A percentile compares a stretch with the other conserved stretches of the same genome.
These are phyloP conservation scores for Aspergillus carbonarius DNA, from an alignment of 2,329 filamentous ascomycete species.

Conservation along the genomic window DNA sequence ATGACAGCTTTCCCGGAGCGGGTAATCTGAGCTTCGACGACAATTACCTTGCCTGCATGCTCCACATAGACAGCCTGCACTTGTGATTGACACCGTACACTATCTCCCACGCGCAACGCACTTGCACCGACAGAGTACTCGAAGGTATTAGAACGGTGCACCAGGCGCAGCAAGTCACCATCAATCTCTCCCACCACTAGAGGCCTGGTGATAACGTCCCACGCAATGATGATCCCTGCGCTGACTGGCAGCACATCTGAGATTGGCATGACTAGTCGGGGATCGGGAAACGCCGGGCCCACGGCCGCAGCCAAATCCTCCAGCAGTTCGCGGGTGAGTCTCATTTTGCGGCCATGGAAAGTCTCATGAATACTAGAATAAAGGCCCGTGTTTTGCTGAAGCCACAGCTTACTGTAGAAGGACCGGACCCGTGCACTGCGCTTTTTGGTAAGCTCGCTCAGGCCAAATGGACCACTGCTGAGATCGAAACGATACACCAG, in stretches of 20 bases:
- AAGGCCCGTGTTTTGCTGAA: conserved; percentile 69
- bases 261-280: conserved; percentile 4
- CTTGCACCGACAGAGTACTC: conserved; percentile 9
- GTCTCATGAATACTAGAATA: conserved; percentile 69
- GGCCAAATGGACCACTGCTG: conserved; percentile 84
- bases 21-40: conserved; percentile 12
- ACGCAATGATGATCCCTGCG: conserved; percentile 16
- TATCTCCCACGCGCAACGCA: conserved; percentile 14
- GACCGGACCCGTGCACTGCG: conserved; percentile 96
- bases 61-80: conserved; percentile 15
- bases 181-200: conserved; percentile 7
- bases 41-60: conserved; percentile 12
- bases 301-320: conserved; percentile 51
- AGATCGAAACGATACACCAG: conserved; percentile 86
- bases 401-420: conserved; percentile 97
- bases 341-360: conserved; percentile 65
- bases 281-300: conserved; percentile 13
- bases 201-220: conserved; percentile 17
- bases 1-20: conserved; percentile 13
- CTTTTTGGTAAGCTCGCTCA: conserved; percentile 86
- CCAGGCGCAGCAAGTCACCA: conserved; percentile 17
- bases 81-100: conserved; percentile 10
- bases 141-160: conserved; percentile 18
- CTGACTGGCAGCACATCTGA: conserved; percentile 13
- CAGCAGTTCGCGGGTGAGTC: conserved; percentile 55